Conservation (phyloP, 2,329 filamentous ascomycete genomes). For the Septoria petroselini region DNA sequence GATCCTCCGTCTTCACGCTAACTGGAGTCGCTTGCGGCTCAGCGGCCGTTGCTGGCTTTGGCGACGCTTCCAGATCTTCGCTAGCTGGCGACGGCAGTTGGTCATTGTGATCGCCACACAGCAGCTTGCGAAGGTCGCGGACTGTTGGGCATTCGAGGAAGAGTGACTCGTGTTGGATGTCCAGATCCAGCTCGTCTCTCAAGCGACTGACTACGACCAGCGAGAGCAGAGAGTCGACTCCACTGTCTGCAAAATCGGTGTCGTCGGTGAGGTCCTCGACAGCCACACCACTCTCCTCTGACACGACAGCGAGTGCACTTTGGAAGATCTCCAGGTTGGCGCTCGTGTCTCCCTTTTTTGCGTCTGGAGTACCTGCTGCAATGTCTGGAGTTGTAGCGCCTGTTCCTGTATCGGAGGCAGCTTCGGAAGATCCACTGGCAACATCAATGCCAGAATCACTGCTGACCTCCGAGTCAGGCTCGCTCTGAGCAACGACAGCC, state of each 20-base stretch:
- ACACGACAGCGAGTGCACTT: background rate
- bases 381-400: no score
- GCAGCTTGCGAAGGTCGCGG: no score
- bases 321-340: no score
- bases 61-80: background rate
- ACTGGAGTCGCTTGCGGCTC: background rate
- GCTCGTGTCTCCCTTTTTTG: no score
- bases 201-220: constrained; percentile 40
- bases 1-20: background rate
- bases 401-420: no score
- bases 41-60: background rate
- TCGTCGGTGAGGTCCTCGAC: constrained; percentile 44
- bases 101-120: no score
- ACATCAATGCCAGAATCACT: no score
- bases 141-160: constrained; percentile 33
- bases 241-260: constrained; percentile 34
- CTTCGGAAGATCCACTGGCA: no score
- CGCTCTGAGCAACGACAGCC: no score
- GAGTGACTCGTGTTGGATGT: constrained; percentile 27
- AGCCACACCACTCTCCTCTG: constrained; percentile 53
- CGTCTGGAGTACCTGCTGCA: no score
- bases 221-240: constrained; percentile 41
- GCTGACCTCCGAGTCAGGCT: no score
- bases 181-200: constrained; percentile 34
- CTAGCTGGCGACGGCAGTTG: background rate